phyloP scores from a whole-genome alignment of 495 filamentous ascomycete species.

The Tuber borchii region DNA sequence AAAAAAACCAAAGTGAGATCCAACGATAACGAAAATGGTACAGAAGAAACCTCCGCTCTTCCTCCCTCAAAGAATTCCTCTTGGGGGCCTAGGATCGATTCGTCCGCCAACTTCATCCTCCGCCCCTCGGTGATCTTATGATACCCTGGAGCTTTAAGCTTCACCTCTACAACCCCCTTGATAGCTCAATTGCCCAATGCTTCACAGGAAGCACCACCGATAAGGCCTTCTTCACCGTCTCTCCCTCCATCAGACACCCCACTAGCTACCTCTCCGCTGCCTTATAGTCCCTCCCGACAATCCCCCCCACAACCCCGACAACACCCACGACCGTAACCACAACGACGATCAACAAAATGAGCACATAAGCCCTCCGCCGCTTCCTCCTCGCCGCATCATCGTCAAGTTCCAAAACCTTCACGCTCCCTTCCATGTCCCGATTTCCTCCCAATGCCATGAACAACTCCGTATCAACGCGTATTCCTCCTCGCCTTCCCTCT shows the following conservation, averaged over 20 bases:
- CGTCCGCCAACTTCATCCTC: no score
- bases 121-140: no score
- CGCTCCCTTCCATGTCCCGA: not conserved
- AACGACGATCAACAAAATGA: not conserved
- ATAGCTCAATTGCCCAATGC: not conserved
- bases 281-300: conserved; percentile 10
- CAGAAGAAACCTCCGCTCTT: no score
- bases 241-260: not conserved
- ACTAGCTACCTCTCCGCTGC: not conserved
- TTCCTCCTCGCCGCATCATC: not conserved
- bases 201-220: not conserved
- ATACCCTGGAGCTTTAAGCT: no score
- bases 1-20: no score
- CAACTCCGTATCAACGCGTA: not conserved
- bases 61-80: no score
- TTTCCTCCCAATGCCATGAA: not conserved
- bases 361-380: conserved; percentile 3
- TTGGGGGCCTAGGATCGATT: no score
- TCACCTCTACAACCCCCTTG: no score
- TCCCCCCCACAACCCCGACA: conserved; percentile 1
- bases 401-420: not conserved
- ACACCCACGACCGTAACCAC: not conserved
- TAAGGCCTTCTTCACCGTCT: not conserved
- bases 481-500: not conserved
- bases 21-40: no score